phyloP scores from a whole-genome alignment of 2,329 filamentous ascomycete species.

The Talaromyces sp. region DNA sequence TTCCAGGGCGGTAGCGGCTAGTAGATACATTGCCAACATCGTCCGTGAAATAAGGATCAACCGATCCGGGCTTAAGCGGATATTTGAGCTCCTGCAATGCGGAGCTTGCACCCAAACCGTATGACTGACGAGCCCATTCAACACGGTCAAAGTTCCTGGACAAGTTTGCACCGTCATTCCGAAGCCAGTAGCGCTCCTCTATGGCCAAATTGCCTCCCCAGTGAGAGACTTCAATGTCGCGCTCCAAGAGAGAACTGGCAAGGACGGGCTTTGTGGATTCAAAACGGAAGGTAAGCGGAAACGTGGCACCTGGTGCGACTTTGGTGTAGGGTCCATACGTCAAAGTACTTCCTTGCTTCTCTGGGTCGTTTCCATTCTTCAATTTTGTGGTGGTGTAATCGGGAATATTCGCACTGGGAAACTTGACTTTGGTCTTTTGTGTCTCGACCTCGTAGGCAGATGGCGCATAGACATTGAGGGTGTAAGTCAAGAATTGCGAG shows the following conservation, averaged over 20 bases:
- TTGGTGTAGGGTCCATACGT: conserved; percentile 86
- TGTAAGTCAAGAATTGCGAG: conserved; percentile 80
- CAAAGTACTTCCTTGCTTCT: conserved; percentile 79
- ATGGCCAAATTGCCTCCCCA: conserved; percentile 97
- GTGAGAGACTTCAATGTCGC: conserved; percentile 92
- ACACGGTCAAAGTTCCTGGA: conserved; percentile 70
- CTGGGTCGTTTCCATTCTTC: conserved; percentile 64
- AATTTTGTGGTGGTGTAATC: conserved; percentile 74
- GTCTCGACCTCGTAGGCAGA: conserved; percentile 83
- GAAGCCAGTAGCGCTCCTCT: conserved; percentile 87
- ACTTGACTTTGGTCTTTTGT: conserved; percentile 97
- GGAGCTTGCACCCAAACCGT: conserved; percentile 65
- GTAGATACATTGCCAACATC: conserved; percentile 97
- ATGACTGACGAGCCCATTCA: conserved; percentile 68
- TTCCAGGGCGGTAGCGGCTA: conserved; percentile 70
- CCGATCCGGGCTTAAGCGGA: conserved; percentile 73
- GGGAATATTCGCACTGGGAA: conserved; percentile 71
- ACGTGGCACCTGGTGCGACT: conserved; percentile 70
- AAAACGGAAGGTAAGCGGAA: conserved; percentile 77
- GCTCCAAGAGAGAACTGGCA: conserved; percentile 74
- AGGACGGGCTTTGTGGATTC: conserved; percentile 92
- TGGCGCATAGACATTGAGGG: conserved; percentile 79
- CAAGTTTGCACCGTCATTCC: conserved; percentile 79
- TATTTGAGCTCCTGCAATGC: conserved; percentile 81
- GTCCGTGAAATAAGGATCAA: conserved; percentile 91